These are phyloP conservation scores for Veloboletus limbatus DNA, from an alignment of 1,284 basidiomycete species.

Conservation along the genomic window DNA sequence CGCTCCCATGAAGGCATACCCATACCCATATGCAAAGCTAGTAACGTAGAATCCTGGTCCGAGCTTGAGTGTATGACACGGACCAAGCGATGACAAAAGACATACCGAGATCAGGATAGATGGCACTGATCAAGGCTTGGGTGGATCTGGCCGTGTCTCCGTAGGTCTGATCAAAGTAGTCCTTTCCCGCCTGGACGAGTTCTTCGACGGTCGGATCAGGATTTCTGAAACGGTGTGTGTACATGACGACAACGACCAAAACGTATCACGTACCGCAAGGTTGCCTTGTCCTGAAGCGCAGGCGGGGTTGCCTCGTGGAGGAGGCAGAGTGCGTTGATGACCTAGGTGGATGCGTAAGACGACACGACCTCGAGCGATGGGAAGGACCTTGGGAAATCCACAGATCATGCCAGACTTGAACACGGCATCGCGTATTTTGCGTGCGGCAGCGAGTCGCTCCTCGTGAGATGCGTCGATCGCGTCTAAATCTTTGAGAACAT, in stretches of 20 bases:
- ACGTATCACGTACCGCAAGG: conserved; percentile 37
- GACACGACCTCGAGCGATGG: no score
- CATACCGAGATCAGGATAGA: conserved; percentile 58
- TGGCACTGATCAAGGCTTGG: conserved; percentile 41
- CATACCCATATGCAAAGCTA: conserved; percentile 32
- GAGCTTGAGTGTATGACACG: not conserved
- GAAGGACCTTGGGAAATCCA: conserved; percentile 50
- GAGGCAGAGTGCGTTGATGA: conserved; percentile 45
- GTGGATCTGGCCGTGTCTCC: conserved; percentile 47
- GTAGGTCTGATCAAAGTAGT: conserved; percentile 47
- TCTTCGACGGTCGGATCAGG: conserved; percentile 38
- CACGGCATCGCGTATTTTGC: conserved; percentile 52
- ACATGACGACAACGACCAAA: no score
- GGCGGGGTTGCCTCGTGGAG: conserved; percentile 43
- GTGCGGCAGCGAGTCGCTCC: conserved; percentile 41
- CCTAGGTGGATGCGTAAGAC: no score
- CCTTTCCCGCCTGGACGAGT: conserved; percentile 41
- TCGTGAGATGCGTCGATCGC: conserved; percentile 27
- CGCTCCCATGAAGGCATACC: conserved; percentile 25
- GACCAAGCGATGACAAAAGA: not conserved
- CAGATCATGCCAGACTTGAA: conserved; percentile 54
- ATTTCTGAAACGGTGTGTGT: no score
- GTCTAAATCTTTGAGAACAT: conserved; percentile 44
- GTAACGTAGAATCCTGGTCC: conserved; percentile 24
- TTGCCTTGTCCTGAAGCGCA: conserved; percentile 37